These are phyloP conservation scores for Sapria himalayana DNA, from an alignment of 345 rosid species.

Conservation along the genomic window DNA sequence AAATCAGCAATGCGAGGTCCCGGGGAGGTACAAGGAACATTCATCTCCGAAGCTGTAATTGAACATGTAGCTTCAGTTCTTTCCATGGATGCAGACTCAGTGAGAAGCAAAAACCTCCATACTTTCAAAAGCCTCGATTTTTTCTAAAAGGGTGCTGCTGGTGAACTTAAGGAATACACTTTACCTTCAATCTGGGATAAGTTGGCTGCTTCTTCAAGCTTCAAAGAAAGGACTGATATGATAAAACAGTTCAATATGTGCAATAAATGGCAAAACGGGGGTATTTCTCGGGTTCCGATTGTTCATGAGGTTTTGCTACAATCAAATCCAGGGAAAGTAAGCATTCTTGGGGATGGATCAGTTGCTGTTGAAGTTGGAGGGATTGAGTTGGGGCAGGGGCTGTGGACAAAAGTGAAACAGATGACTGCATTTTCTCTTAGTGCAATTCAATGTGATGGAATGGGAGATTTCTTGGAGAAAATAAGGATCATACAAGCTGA, in stretches of 20 bases:
- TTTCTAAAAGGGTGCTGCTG: constrained; percentile 25
- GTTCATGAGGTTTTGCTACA: constrained; percentile 20
- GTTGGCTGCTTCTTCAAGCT: constrained; percentile 29
- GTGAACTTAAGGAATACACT: constrained; percentile 45
- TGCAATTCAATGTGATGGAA: constrained; percentile 24
- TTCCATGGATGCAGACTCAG: constrained; percentile 42
- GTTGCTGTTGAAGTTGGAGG: constrained; percentile 84
- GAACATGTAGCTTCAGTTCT: constrained; percentile 68
- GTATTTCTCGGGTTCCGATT: constrained; percentile 58
- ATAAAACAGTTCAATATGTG: constrained; percentile 34
- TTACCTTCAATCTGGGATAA: constrained; percentile 52
- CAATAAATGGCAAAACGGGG: constrained; percentile 47
- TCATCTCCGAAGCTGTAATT: constrained; percentile 53
- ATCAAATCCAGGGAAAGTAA: constrained; percentile 62
- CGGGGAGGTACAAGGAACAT: constrained; percentile 73
- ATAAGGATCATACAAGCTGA: constrained; percentile 55
- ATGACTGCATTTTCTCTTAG: constrained; percentile 74
- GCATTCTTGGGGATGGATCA: constrained; percentile 77
- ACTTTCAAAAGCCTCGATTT: constrained; percentile 28
- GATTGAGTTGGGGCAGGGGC: constrained; percentile 79
- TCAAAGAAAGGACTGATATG: constrained; percentile 22
- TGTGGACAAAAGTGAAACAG: constrained; percentile 91
- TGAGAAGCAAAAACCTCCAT: constrained; percentile 51
- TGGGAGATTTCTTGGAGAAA: constrained; percentile 29
- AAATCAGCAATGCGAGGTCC: constrained; percentile 79